Evolutionary conservation across 2,329 filamentous ascomycete genomes (phyloP), one percentile per base, ranked within the genome.

Genomic region (Monilinia vaccinii-corymbosi): DNA sequence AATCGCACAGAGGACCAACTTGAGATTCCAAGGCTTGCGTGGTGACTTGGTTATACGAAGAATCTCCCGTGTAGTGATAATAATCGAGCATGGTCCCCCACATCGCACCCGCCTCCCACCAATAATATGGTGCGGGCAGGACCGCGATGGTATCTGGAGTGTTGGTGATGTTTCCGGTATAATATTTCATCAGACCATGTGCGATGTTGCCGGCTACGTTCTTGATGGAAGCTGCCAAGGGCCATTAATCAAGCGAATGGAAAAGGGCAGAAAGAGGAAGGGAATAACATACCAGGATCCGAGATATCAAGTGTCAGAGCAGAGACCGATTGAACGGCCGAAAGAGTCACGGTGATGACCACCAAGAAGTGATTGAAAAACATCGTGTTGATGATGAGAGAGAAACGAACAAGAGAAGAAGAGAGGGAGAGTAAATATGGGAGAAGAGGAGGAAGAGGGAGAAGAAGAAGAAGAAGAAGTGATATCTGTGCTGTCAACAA

Each of bases 1-100:
- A 87, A 72, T 89, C 78, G 61, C 78, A 76, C 10, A 79, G 71
- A 0, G 80, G 78, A 1, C 84, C 85, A 75, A 79, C 70, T 81
- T 84, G 84, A 31, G 77, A 81, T 7, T 82, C 71, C 2, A 89
- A 73, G 10, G 81, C 85, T 62, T 85, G 75, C 38, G 80, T 78
- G 53, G 85, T 76, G 4, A 81, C 75, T 28, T 80, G 74, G 70
- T 87, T 84, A 73, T 88, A 87, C 58, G 75, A 78, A 4, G 77
- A 68, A 70, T 89, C 86, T 46, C 79, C 76, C 1, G 86, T 88
- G 69, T 81, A 83, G 69, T 86, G 79, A 63, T 83, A 87, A 71
- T 89, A 89, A 71, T 89, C 84, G 34, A 89, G 73, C 77, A 89
- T 80, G 38, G 80, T 76, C n/a, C 84, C 84, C 79, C 84, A 86